Conservation (phyloP, 108 stramenopile genomes). For the Aurantiochytrium sp. region DNA sequence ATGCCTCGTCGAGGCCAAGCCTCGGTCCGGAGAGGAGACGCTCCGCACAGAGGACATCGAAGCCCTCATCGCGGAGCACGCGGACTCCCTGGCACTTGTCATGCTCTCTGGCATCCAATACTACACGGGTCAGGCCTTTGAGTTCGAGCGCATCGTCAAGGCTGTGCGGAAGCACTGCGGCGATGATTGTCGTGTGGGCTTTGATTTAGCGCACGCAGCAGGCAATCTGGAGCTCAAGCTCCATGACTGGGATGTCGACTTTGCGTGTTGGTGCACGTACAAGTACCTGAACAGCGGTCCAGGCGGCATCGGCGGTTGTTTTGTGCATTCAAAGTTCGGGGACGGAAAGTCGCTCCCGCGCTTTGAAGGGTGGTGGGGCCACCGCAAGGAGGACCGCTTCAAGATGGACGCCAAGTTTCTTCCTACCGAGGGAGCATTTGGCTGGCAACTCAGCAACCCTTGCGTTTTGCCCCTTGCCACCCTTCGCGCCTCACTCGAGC, state of each 20-base stretch:
- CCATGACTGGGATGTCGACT: constrained; percentile 40
- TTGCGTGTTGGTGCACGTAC: constrained; percentile 50
- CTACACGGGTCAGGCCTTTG: constrained; percentile 35
- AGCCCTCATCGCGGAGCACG: background rate
- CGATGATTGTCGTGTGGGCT: constrained; percentile 21
- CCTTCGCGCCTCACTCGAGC: constrained; percentile 20
- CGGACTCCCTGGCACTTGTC: constrained; percentile 19
- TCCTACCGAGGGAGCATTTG: constrained; percentile 30
- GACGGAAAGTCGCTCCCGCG: background rate
- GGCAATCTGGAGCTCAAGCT: constrained; percentile 35
- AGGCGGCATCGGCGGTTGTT: constrained; percentile 38
- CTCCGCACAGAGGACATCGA: constrained; percentile 27
- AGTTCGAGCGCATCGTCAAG: background rate
- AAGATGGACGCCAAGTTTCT: constrained; percentile 22
- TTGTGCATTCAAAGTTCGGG: constrained; percentile 33
- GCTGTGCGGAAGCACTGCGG: background rate
- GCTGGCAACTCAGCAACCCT: constrained; percentile 37
- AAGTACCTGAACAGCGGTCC: constrained; percentile 45
- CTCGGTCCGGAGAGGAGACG: constrained; percentile 19
- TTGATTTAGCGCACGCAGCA: constrained; percentile 39
- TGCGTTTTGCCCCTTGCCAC: constrained; percentile 25
- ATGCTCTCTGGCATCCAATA: constrained; percentile 40
- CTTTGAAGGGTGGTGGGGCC: constrained; percentile 40
- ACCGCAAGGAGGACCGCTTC: constrained; percentile 30
- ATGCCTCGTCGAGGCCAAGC: constrained; percentile 1